Conservation (phyloP, 768 basidiomycete species). For the Leccinum aurantiacum region DNA sequence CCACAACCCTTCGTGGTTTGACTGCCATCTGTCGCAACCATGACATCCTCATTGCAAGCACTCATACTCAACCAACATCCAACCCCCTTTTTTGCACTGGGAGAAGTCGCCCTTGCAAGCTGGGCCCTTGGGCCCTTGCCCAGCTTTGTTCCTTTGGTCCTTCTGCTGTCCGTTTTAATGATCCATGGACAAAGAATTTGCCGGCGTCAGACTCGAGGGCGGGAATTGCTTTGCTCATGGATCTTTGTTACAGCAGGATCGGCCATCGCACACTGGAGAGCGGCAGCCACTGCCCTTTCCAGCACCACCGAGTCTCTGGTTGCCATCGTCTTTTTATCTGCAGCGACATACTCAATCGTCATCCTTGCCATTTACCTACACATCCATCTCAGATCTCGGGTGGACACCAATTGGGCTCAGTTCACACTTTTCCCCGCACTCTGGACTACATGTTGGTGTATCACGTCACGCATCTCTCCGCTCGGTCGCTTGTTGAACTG, state of each 20-base stretch:
- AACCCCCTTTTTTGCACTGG: conserved; percentile 22
- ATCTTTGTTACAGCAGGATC: conserved; percentile 41
- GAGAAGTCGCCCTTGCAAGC: conserved; percentile 23
- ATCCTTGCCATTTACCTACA: conserved; percentile 42
- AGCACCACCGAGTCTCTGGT: conserved; percentile 48
- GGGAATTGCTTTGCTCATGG: conserved; percentile 36
- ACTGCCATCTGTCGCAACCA: conserved; percentile 15
- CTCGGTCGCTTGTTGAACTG: conserved; percentile 72
- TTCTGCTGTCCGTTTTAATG: conserved; percentile 26
- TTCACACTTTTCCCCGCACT: conserved; percentile 63
- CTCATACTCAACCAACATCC: conserved; percentile 28
- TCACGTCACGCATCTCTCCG: conserved; percentile 55
- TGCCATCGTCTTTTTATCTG: conserved; percentile 43
- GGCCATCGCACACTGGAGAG: conserved; percentile 40
- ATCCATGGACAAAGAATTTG: conserved; percentile 35
- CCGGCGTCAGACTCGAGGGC: conserved; percentile 27
- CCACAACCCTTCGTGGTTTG: background rate
- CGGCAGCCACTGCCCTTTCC: conserved; percentile 57
- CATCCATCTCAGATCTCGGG: conserved; percentile 32
- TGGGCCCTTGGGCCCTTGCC: conserved; percentile 33
- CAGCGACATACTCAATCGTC: conserved; percentile 44
- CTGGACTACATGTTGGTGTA: conserved; percentile 66
- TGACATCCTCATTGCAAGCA: conserved; percentile 23
- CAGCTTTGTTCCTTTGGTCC: conserved; percentile 34
- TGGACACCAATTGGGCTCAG: conserved; percentile 41